Evolutionary conservation across 331 rosid genomes (phyloP), one percentile per base, ranked within the genome.

Genomic region (Stylosanthes scabra): DNA sequence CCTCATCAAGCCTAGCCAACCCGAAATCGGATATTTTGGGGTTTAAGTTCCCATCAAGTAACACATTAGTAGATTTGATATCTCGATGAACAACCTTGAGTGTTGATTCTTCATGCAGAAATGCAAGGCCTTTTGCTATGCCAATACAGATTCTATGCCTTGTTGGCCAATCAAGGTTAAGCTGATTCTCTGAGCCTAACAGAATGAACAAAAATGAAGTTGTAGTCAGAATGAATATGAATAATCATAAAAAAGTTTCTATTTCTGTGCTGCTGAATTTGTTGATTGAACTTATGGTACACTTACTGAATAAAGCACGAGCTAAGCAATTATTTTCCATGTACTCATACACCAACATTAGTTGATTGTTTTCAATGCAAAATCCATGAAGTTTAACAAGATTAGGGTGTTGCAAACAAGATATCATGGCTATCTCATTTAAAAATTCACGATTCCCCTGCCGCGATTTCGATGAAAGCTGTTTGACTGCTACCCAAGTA

Each of bases 1-100:
- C 90, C 59, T 90, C 90, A 56, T 85, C 80, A 15, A 91, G 92
- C 78, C 66, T 86, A 67, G 97, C 97, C 75, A 91, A 82, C 49
- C 97, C 97, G 54, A 91, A 91, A 77, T 91, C 90, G 0, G 94
- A 91, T 82, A 91, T 91, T 79, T 88, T 91, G 1, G 94, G 89
- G 72, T 85, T 91, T 27, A 91, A 78, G 63, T 83, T 83, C 63
- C 46, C 77, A 74, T 91, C 94, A 29, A 91, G 85, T 69, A 91
- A 80, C 67, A 86, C 92, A 66, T 91, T 91, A 61, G 90, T 86
- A 57, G 94, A 85, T 73, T 91, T 88, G 78, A 88, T 85, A 79
- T 86, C 94, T 58, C 88, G 86, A 45, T 91, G 94, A 74, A 86
- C 92, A 70, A 88, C 80, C 78, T 88, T 91, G 55, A 91, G 74